These are phyloP conservation scores for Flaveria floridana DNA, from an alignment of 140 eudicot genomes.

Conservation along the genomic window DNA sequence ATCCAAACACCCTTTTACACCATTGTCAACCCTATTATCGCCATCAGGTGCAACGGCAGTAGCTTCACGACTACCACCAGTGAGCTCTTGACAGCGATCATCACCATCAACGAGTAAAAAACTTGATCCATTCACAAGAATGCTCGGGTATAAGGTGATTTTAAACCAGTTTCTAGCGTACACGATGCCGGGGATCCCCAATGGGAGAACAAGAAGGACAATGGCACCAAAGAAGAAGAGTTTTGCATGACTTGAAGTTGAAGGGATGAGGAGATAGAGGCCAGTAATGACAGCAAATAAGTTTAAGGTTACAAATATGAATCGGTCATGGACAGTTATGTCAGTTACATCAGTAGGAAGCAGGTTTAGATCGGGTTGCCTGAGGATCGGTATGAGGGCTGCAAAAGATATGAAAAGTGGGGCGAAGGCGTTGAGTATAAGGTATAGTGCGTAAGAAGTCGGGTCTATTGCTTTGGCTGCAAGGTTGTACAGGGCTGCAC, in stretches of 20 bases:
- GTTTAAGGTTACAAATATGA: constrained; percentile 53
- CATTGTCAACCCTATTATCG: constrained; percentile 9
- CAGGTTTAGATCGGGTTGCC: constrained; percentile 53
- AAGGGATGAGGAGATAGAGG: constrained; percentile 66
- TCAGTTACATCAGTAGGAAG: constrained; percentile 30
- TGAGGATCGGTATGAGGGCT: constrained; percentile 63
- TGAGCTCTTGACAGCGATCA: constrained; percentile 50
- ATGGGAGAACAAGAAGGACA: constrained; percentile 60
- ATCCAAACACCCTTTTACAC: constrained; percentile 41
- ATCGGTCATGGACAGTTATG: constrained; percentile 43
- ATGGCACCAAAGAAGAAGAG: constrained; percentile 63
- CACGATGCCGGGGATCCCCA: constrained; percentile 72
- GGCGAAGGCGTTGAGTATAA: constrained; percentile 68
- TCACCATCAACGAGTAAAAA: constrained; percentile 49
- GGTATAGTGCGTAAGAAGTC: constrained; percentile 53
- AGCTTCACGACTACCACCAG: constrained; percentile 27
- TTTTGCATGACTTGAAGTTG: constrained; percentile 48
- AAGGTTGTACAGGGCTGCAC: constrained; percentile 84
- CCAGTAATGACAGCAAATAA: constrained; percentile 70
- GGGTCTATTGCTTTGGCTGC: constrained; percentile 71
- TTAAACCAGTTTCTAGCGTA: constrained; percentile 74
- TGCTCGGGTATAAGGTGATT: constrained; percentile 43
- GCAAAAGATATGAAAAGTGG: constrained; percentile 62
- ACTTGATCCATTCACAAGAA: constrained; percentile 44
- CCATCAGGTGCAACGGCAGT: constrained; percentile 14